Conservation (phyloP, 108 stramenopile species). For the Cyclotella choctawhatcheeana region DNA sequence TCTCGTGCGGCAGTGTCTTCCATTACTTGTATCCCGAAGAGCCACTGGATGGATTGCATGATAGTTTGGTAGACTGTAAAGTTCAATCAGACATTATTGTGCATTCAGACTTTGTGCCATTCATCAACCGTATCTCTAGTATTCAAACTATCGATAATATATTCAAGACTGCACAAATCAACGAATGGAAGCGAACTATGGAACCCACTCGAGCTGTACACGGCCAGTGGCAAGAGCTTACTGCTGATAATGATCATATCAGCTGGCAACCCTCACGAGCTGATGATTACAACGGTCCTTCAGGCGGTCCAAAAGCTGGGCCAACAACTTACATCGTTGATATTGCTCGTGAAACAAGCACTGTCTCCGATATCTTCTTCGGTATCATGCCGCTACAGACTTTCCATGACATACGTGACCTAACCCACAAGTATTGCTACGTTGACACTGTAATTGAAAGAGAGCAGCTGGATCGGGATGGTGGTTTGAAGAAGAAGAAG, state of each 20-base stretch:
- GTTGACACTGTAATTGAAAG: conserved; percentile 18
- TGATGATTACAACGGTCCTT: conserved; percentile 21
- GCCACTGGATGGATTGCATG: not conserved
- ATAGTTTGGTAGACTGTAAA: conserved; percentile 2
- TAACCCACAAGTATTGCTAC: conserved; percentile 20
- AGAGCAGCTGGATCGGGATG: conserved; percentile 6
- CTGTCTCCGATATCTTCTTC: conserved; percentile 17
- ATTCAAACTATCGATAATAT: conserved; percentile 7
- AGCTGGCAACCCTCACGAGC: not conserved
- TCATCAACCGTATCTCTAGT: conserved; percentile 9
- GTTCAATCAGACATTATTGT: not conserved
- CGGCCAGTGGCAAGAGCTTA: conserved; percentile 12
- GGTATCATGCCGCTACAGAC: conserved; percentile 3
- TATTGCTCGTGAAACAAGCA: not conserved
- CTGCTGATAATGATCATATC: not conserved
- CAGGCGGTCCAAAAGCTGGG: conserved; percentile 16
- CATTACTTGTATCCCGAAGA: not conserved
- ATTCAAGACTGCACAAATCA: conserved; percentile 7
- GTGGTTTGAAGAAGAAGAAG: conserved; percentile 15
- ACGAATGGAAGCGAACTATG: conserved; percentile 8
- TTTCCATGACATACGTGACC: not conserved
- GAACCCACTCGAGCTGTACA: conserved; percentile 19
- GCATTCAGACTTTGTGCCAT: conserved; percentile 10
- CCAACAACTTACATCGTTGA: conserved; percentile 13
- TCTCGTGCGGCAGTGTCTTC: not conserved